Conservation (phyloP, 2,329 filamentous ascomycete species). For the Chalaropsis thielavioides region DNA sequence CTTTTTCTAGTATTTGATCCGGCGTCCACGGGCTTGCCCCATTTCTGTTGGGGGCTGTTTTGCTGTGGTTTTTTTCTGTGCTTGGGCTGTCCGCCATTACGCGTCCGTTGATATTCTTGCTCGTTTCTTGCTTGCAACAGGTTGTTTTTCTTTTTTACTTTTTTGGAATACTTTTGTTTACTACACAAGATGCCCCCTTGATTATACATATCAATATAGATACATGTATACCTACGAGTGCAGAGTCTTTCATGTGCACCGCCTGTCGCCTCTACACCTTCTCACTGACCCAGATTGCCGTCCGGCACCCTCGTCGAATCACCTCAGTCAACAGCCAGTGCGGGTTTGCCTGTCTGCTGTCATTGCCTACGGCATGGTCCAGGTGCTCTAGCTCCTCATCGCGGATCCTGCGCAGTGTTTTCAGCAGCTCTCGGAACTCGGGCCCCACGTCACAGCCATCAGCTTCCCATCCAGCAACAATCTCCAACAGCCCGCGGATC, state of each 20-base stretch:
- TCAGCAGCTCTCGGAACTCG: conserved; percentile 59
- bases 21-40: not conserved
- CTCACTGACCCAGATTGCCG: conserved; percentile 86
- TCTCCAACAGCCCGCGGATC: conserved; percentile 66
- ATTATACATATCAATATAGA: conserved; percentile 12
- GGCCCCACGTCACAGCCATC: conserved; percentile 67
- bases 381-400: conserved; percentile 96
- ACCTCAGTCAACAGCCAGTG: conserved; percentile 79
- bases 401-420: conserved; percentile 64
- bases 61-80: not conserved
- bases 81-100: too few relatives aligned
- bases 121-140: not conserved
- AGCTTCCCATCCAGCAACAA: conserved; percentile 60
- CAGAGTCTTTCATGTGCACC: not conserved
- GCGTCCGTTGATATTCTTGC: not conserved
- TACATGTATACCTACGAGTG: not conserved
- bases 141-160: too few relatives aligned
- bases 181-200: not conserved
- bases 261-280: conserved; percentile 34
- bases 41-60: not conserved
- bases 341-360: conserved; percentile 76
- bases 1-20: conserved; percentile 1
- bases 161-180: not conserved
- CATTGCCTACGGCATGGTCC: conserved; percentile 86
- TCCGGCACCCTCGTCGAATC: conserved; percentile 78